Evolutionary conservation across 2,329 filamentous ascomycete species (phyloP).

Genomic region (Colletotrichum cordylinicola): DNA sequence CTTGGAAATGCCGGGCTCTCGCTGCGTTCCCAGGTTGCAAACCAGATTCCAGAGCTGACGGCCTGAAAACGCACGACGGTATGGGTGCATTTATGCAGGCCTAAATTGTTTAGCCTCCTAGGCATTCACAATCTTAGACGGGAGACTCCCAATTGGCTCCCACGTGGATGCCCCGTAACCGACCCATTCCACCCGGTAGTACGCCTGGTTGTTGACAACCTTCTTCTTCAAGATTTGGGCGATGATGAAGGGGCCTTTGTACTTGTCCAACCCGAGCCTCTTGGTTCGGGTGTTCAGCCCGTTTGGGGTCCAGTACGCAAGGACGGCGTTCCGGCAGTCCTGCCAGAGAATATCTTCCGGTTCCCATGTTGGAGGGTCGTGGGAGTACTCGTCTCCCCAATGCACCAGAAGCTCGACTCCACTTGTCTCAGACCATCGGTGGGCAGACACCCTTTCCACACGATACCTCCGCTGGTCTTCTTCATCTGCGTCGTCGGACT

Average conservation of each 20-base stretch:
- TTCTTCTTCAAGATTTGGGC: not conserved
- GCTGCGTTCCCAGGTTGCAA: no score
- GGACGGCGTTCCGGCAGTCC: not conserved
- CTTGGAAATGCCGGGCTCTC: no score
- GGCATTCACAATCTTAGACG: not conserved
- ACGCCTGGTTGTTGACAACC: not conserved
- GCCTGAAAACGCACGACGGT: no score
- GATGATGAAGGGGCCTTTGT: not conserved
- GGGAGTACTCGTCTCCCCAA: not conserved
- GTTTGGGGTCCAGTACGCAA: not conserved
- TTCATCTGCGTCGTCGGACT: not conserved
- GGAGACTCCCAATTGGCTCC: not conserved
- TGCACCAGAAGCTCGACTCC: not conserved
- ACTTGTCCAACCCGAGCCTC: not conserved
- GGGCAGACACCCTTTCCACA: not conserved
- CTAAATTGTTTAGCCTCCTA: not conserved
- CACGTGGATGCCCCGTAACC: not conserved
- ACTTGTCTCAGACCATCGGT: not conserved
- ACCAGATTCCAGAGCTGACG: no score
- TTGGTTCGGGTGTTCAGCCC: not conserved
- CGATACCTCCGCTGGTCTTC: not conserved
- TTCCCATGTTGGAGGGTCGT: not conserved
- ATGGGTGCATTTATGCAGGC: no score
- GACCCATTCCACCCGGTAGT: not conserved
- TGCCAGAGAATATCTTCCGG: not conserved